Base-by-base conservation (phyloP, 2,329 filamentous ascomycete genomes). In the Cytospora piceae region DNA sequence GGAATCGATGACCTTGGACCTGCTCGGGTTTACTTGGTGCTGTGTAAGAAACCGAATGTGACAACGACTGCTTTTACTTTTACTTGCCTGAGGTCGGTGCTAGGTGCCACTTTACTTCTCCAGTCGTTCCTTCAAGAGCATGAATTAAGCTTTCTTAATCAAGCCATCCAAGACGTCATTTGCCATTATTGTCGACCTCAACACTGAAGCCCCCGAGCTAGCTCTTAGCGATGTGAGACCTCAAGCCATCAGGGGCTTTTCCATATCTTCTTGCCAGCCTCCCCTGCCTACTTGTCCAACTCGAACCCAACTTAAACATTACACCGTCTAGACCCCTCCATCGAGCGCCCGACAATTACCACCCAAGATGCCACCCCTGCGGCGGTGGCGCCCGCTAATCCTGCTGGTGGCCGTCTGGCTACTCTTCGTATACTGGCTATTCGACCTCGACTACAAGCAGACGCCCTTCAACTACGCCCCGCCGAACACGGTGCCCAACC, bases 301-400 rank as follows among this genome's bases (percentile, higher is more conserved):
- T 14, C 46, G 46, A 46, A 20, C 11, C 46, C n/a, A 49, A 14
- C 11, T 49, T 11, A 24, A 7, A 49, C n/a, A 49, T 9, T 5
- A 22, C 15, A 20, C 2, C 11, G 9, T 37, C 14, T 2, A 27
- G 53, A 42, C 29, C 15, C 8, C 5, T 3, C 6, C 15, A 12
- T 34, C 24, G 4, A 24, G 15, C 52, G 6, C 34, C 31, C 15
- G 32, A 27, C 32, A 52, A 37, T 17, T 24, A 46, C 51, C 59
- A 24, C 20, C 17, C 39, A 20, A 29, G 1, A 68, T 68, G 67
- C 67, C 60, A 58, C 56, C 61, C 20, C 54, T 67, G 20, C 67
- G 65, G 49, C 64, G 67, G 24, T 67, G 64, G 65, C 65, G 61
- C n/a, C 67, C 67, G 4, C 61, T 68, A 3, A 52, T 68, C 24